phyloP scores from a whole-genome alignment of 495 filamentous ascomycete species.

The Trichoderma virens region DNA sequence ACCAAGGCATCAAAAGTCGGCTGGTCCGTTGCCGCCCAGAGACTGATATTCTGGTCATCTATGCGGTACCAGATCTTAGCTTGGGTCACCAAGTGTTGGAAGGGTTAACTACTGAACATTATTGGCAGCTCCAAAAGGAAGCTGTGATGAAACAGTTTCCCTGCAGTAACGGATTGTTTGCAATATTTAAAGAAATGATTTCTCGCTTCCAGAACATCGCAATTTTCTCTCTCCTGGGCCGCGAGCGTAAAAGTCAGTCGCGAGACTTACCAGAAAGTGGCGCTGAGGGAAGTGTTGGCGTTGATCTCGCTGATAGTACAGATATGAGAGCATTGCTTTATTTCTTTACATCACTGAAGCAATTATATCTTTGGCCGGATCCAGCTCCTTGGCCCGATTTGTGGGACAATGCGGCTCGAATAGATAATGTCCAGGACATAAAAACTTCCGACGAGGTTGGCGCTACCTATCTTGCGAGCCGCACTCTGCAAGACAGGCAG shows the following conservation, averaged over 20 bases:
- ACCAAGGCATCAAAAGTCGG: background rate
- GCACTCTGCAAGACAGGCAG: too few relatives aligned
- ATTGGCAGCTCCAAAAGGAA: background rate
- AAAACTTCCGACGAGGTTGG: background rate
- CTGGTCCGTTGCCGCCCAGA: background rate
- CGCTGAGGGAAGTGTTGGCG: background rate
- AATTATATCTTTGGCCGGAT: background rate
- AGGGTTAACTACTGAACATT: background rate
- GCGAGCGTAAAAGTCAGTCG: background rate
- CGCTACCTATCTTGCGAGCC: too few relatives aligned
- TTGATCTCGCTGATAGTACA: background rate
- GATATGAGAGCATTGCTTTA: background rate
- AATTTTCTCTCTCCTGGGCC: background rate
- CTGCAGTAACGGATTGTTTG: background rate
- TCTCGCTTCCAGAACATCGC: background rate
- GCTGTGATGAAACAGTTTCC: background rate
- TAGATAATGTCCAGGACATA: background rate
- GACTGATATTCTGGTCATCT: background rate
- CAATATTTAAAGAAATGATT: background rate
- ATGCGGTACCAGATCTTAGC: background rate
- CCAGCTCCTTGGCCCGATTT: background rate
- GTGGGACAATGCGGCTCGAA: background rate
- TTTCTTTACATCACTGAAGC: background rate
- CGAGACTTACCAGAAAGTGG: background rate
- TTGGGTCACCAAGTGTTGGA: background rate